A percentile compares a stretch with the other conserved stretches of the same genome.
These are phyloP conservation scores for Mycena chlorophos DNA, from an alignment of 768 basidiomycete species.

Conservation along the genomic window DNA sequence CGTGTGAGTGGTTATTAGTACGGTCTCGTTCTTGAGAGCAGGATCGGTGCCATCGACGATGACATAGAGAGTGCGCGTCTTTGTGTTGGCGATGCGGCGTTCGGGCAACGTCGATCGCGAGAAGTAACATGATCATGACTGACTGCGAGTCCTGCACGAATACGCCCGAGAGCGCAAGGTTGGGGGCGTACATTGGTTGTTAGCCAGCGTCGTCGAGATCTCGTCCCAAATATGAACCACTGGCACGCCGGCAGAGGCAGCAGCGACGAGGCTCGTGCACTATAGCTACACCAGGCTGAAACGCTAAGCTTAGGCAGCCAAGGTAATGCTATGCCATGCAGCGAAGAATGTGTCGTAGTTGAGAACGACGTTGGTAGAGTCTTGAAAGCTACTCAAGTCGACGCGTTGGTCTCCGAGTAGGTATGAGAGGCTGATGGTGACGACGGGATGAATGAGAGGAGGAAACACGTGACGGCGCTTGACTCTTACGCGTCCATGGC, in stretches of 20 bases:
- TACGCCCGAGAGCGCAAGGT: background rate
- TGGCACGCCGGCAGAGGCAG: background rate
- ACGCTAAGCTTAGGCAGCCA: background rate
- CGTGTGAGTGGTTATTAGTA: slow-evolving; percentile 2
- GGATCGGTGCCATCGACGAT: background rate
- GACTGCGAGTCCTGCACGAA: background rate
- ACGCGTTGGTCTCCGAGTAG: no score
- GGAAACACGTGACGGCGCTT: background rate
- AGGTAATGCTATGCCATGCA: background rate
- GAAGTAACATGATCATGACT: background rate
- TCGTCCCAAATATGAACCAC: slow-evolving; percentile 1
- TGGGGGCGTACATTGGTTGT: background rate
- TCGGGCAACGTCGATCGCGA: background rate
- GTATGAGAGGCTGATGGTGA: background rate
- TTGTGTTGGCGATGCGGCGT: background rate
- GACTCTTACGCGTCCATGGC: slow-evolving; percentile 6
- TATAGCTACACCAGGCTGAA: background rate
- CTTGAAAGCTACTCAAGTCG: no score
- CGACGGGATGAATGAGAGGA: background rate
- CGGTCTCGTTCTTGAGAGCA: background rate
- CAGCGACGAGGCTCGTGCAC: background rate
- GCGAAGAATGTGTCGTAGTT: background rate
- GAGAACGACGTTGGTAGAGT: background rate
- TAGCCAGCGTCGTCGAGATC: background rate
- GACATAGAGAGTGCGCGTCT: slow-evolving; percentile 2